Evolutionary conservation across 345 rosid genomes (phyloP), one percentile per base, ranked within the genome.

Genomic region (Viola odorata): DNA sequence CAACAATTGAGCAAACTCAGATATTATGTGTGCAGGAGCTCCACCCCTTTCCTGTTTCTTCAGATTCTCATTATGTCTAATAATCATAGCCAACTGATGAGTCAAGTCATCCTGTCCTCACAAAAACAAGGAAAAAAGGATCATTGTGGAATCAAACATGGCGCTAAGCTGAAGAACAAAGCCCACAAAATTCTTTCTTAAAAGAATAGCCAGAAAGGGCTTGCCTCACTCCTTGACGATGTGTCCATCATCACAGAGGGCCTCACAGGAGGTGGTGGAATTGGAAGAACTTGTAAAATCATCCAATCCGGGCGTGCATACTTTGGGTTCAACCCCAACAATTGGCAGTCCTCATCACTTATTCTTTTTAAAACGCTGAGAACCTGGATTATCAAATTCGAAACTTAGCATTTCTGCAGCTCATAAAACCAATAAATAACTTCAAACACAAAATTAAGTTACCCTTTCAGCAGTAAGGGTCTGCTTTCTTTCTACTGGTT

Each of bases 231-330:
- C 77, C 96, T 76, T 57, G 95, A 85, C 49, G 96, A 87, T 62
- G 95, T 81, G 75, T 85, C 91, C 91, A 89, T 85, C 99, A 94
- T 90, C 55, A 94, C 97, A 65, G 99, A 94, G 32, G 98, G 99
- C 72, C 99, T 90, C 57, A 92, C 97, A 57, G 96, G 99, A 64
- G 97, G 99, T 65, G 99, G 99, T 45, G 99, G 97, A 61, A 92
- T 87, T 55, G 97, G 99, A 67, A 90, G 97, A 65, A 87, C 99
- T 80, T 90, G 90, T 47, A 90, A 75, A 73, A 94, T 94, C 99
- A 94, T 94, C 96, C 99, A 87, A 73, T 92, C 99, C 39, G 99
- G 99, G 64, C 97, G 97, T 45, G 99, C 99, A 79, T 84, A 90
- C 78, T 87, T 90, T 13, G 98, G 99, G 69, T 86, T 78, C 69